Evolutionary conservation across 345 rosid genomes (phyloP), one percentile per base, ranked within the genome.

Genomic region (Camelina neglecta): DNA sequence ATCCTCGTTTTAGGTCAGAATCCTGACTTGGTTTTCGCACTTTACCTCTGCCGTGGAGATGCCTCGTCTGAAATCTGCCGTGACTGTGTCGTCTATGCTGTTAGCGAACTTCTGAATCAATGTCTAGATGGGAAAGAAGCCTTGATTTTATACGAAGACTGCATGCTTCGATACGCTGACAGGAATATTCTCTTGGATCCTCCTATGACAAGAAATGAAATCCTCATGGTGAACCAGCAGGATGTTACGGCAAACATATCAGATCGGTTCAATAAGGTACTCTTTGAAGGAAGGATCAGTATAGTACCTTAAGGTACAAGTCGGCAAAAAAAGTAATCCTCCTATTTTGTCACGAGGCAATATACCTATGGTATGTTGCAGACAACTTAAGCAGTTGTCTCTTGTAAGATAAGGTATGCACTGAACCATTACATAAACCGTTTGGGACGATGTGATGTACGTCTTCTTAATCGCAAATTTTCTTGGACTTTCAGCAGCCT

Each of bases 91-190:
- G 6, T 0, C 3, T 33, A 6, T 0, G 82, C 84, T 0, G 29
- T 56, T 9, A 12, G 4, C 0, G 4, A 73, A 0, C 18, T 76
- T 18, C 1, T 15, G 13, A 21, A 21, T 18, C 18, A 0, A 0
- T 85, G 93, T 54, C 78, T 75, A 0, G 36, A 81, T 11, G 49
- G 45, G 10, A 83, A 58, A 38, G 33, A 41, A 7, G 67, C 79
- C 2, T 47, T 74, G 3, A 7, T 84, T 18, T 79, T 66, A 60
- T 84, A 45, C 39, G 79, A 78, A 6, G 35, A 65, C 35, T 89
- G 88, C 71, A 54, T 72, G 71, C 11, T 86, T 18, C 44, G 79
- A 4, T 84, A 79, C 69, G 55, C 86, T 6, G 60, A 82, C 66
- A 29, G 4, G 0, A 47, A 56, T 11, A 6, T 55, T 31, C 35